Evolutionary conservation across 495 filamentous ascomycete species (phyloP).

Genomic region (Venustampulla echinocandica): DNA sequence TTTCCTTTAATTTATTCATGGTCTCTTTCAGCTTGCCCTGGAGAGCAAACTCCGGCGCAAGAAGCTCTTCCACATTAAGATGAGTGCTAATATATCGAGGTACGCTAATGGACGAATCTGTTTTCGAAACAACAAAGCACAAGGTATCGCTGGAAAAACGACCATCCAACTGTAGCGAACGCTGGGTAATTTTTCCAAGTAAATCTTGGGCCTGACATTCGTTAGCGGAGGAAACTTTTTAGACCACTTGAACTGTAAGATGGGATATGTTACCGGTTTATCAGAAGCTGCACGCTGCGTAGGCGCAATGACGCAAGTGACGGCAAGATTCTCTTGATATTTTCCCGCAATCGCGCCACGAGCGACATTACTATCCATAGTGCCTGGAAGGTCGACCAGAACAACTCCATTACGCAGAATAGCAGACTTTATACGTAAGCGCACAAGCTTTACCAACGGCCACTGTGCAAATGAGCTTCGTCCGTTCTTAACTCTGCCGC

Average conservation of each 20-base stretch:
- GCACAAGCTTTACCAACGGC: conserved; percentile 60
- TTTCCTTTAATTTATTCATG: not conserved
- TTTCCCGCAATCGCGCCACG: conserved; percentile 49
- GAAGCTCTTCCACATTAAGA: not conserved
- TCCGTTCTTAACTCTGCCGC: not conserved
- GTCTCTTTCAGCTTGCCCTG: not conserved
- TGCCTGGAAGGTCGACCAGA: conserved; percentile 61
- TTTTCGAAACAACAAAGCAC: conserved; percentile 12
- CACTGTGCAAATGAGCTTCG: conserved; percentile 44
- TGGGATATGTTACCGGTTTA: conserved; percentile 1
- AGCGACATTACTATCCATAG: conserved; percentile 57
- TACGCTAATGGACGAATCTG: conserved; percentile 1
- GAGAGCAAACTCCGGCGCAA: not conserved
- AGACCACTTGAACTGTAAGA: not conserved
- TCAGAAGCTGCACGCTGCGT: conserved; percentile 1
- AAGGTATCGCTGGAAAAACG: not conserved
- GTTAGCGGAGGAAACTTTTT: not conserved
- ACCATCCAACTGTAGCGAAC: conserved; percentile 10
- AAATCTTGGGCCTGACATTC: conserved; percentile 8
- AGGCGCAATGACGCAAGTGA: conserved; percentile 8
- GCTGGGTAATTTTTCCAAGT: conserved; percentile 7
- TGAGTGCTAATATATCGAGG: conserved; percentile 2
- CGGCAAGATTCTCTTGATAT: conserved; percentile 44
- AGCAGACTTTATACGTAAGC: conserved; percentile 46
- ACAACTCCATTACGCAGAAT: conserved; percentile 52